These are phyloP conservation scores for Rhizopus stolonifer DNA, from an alignment of 371 early-diverging fungal species.

Conservation along the genomic window DNA sequence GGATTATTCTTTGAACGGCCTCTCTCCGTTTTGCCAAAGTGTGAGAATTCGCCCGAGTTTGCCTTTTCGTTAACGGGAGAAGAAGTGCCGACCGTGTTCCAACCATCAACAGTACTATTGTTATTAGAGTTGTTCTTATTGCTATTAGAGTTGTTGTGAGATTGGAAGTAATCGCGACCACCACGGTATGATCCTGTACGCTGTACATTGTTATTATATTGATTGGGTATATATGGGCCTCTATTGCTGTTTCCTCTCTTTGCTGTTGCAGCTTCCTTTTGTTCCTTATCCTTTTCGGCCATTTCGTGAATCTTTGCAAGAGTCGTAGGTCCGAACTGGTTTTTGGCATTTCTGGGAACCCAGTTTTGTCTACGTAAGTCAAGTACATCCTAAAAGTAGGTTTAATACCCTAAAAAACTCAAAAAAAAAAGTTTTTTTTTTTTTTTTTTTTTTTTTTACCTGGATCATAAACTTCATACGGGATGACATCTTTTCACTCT, in stretches of 20 bases:
- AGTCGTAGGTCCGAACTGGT: constrained; percentile 78
- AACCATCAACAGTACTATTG: constrained; percentile 57
- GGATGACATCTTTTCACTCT: constrained; percentile 66
- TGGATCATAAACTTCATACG: constrained; percentile 91
- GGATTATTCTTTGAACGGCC: constrained; percentile 56
- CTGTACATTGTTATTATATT: constrained; percentile 41
- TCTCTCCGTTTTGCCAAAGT: constrained; percentile 78
- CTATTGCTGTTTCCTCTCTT: constrained; percentile 64
- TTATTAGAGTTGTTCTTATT: constrained; percentile 2
- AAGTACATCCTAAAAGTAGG: constrained; percentile 66
- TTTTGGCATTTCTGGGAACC: constrained; percentile 58
- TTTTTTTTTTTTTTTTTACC: constrained; percentile 20
- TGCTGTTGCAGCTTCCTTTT: constrained; percentile 58
- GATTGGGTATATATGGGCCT: constrained; percentile 52
- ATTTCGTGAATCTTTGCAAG: constrained; percentile 89
- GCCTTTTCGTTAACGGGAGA: constrained; percentile 27
- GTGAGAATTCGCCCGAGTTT: constrained; percentile 64
- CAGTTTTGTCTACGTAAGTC: constrained; percentile 85
- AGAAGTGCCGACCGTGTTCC: constrained; percentile 66
- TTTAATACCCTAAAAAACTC: background rate
- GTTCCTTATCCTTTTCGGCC: constrained; percentile 62
- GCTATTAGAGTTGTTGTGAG: constrained; percentile 8
- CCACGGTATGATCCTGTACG: constrained; percentile 67
- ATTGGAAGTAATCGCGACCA: constrained; percentile 16
- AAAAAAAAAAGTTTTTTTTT: background rate